phyloP scores from a whole-genome alignment of 768 basidiomycete species.

The Brasilioporus rufonigricans region DNA sequence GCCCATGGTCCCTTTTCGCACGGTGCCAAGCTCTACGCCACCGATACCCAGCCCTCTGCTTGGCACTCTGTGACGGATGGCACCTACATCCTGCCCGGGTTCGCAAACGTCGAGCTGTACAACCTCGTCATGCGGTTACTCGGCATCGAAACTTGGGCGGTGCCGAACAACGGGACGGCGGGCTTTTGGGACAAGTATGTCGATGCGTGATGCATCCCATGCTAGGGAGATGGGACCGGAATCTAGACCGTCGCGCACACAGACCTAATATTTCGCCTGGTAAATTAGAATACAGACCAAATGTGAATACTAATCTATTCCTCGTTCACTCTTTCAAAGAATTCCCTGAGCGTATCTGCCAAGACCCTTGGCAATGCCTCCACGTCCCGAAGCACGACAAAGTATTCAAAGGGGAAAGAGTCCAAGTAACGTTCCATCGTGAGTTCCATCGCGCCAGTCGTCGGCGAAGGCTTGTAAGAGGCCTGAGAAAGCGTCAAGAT shows the following conservation, averaged over 20 bases:
- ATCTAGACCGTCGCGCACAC: not conserved
- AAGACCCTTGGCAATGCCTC: conserved; percentile 91
- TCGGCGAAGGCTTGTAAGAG: conserved; percentile 59
- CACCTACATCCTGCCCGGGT: conserved; percentile 73
- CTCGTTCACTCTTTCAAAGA: conserved; percentile 82
- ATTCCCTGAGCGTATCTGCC: conserved; percentile 85
- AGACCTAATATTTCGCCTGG: conserved; percentile 2
- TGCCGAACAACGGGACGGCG: conserved; percentile 69
- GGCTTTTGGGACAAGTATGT: conserved; percentile 87
- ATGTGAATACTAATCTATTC: conserved; percentile 31
- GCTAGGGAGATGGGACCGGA: not conserved
- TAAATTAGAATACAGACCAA: too few relatives aligned
- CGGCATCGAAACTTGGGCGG: conserved; percentile 54
- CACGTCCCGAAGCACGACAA: conserved; percentile 87
- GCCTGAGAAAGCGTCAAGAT: conserved; percentile 94
- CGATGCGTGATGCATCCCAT: conserved; percentile 7
- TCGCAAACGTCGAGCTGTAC: conserved; percentile 84
- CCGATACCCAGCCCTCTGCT: conserved; percentile 10
- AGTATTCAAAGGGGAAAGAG: conserved; percentile 97
- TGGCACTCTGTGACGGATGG: conserved; percentile 65
- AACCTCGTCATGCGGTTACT: conserved; percentile 76
- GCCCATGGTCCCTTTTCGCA: conserved; percentile 87
- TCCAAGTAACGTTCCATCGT: conserved; percentile 89
- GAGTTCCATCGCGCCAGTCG: conserved; percentile 74
- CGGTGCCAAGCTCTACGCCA: conserved; percentile 52